Base-by-base conservation (phyloP, 306 rosid species). In the Ochetophila trinervis region DNA sequence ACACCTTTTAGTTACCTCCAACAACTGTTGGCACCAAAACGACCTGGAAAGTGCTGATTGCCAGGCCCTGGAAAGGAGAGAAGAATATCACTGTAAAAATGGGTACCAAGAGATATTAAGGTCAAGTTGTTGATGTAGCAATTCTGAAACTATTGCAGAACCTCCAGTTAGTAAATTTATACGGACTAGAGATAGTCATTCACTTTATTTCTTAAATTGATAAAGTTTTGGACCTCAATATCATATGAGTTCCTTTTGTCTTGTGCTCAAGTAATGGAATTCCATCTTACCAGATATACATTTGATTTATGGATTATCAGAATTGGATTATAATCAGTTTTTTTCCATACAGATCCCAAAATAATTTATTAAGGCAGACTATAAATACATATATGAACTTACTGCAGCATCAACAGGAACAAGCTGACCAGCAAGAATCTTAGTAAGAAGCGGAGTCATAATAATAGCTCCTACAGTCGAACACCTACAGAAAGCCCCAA, bases 391-490 rank as follows among this genome's bases (percentile, higher is more conserved):
- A 64, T 62, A 22, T 49, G 56, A 79, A 81, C 97, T 93, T 79
- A 93, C 99, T 50, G 69, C 86, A 55, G 96, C 97, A 88, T 90
- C 96, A 80, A 93, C 99, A 8, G 97, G 96, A 69, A 90, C 99
- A 59, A 88, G 88, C 66, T 90, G 97, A 72, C 91, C 99, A 69
- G 97, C 97, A 57, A 93, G 94, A 78, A 90, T 91, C 82, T 84
- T 93, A 30, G 99, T 93, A 20, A 93, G 94, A 74, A 86, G 95
- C 10, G 96, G 96, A 0, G 94, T 93, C 99, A 93, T 93, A 62
- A 87, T 10, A 53, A 93, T 90, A 64, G 96, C 99, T 66, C 95
- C 99, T 70, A 90, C 76, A 40, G 91, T 93, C 62, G 97, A 93
- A 84, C 88, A 86, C 85, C 99, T 93, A 73, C 53, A 72, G 47